A percentile compares a stretch with the other conserved stretches of the same genome.
Evolutionary conservation across 2,329 filamentous ascomycete species (phyloP).

Genomic region (Alternaria sp.): DNA sequence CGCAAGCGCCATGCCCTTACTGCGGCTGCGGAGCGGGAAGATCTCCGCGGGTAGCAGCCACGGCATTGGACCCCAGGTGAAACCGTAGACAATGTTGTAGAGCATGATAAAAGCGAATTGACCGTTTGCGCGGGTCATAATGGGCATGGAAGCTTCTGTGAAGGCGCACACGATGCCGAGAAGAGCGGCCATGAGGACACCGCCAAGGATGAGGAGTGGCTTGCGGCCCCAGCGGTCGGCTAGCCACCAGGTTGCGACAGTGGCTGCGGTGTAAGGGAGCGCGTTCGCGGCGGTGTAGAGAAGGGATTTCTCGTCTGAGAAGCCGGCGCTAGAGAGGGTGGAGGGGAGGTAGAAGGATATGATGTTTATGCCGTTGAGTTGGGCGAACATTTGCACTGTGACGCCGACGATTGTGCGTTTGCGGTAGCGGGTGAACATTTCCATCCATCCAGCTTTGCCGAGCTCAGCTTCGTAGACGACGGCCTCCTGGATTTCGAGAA

Average conservation of each 20-base stretch:
- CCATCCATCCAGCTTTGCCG: constrained; percentile 43
- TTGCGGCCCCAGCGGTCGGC: constrained; percentile 51
- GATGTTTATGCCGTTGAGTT: constrained; percentile 53
- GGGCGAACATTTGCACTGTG: constrained; percentile 51
- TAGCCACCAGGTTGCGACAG: constrained; percentile 49
- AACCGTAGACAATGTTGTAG: constrained; percentile 49
- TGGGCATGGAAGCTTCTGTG: constrained; percentile 40
- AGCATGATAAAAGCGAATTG: constrained; percentile 51
- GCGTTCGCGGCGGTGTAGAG: constrained; percentile 52
- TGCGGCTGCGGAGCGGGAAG: constrained; percentile 47
- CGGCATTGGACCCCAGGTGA: constrained; percentile 51
- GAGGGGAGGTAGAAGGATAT: constrained; percentile 52
- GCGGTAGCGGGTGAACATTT: constrained; percentile 53
- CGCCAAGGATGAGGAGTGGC: constrained; percentile 44
- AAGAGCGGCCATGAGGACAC: constrained; percentile 43
- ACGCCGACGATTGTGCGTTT: constrained; percentile 53
- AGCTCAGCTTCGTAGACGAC: constrained; percentile 47
- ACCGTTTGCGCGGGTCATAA: constrained; percentile 44
- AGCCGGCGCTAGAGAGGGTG: constrained; percentile 30
- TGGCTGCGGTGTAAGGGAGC: constrained; percentile 50
- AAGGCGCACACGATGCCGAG: constrained; percentile 50
- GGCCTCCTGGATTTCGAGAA: constrained; percentile 48
- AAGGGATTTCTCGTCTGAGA: constrained; percentile 47
- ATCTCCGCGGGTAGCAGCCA: constrained; percentile 49
- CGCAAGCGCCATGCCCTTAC: constrained; percentile 51